Conservation (phyloP, 768 basidiomycete genomes). For the Crepidotus variabilis region DNA sequence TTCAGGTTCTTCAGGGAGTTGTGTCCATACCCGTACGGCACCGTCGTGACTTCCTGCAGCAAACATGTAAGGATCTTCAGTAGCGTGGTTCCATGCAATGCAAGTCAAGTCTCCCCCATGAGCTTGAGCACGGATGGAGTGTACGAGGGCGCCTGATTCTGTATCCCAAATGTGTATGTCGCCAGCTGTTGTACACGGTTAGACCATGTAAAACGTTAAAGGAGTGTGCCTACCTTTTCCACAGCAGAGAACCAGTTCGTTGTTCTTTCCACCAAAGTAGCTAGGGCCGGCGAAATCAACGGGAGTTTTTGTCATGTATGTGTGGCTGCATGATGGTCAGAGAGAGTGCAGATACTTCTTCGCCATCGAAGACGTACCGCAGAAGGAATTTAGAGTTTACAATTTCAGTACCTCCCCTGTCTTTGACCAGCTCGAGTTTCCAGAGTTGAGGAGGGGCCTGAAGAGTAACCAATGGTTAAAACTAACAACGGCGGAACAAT, state of each 20-base stretch:
- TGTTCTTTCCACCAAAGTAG: conserved; percentile 78
- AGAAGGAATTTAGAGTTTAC: conserved; percentile 35
- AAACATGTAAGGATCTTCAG: conserved; percentile 65
- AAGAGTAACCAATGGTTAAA: neutral
- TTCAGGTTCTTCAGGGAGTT: conserved; percentile 25
- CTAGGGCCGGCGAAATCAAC: conserved; percentile 80
- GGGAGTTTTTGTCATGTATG: conserved; percentile 63
- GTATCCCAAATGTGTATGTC: conserved; percentile 87
- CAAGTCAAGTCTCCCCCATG: conserved; percentile 73
- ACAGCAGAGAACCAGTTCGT: conserved; percentile 75
- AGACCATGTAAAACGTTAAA: conserved; percentile 1
- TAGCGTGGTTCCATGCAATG: conserved; percentile 74
- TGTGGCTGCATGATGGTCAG: conserved; percentile 43
- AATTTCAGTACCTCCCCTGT: conserved; percentile 34
- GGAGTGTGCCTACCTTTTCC: conserved; percentile 52
- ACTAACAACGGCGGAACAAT: neutral
- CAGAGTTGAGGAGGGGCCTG: conserved; percentile 78
- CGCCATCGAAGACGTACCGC: conserved; percentile 23
- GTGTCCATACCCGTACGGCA: conserved; percentile 69
- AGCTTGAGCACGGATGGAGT: conserved; percentile 61
- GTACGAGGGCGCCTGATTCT: conserved; percentile 70
- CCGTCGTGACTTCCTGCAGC: conserved; percentile 80
- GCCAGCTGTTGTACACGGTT: conserved; percentile 45
- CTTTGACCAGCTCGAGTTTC: conserved; percentile 64
- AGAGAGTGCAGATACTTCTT: conserved; percentile 3